phyloP scores from a whole-genome alignment of 306 rosid genomes.

The Rosa multiflora region DNA sequence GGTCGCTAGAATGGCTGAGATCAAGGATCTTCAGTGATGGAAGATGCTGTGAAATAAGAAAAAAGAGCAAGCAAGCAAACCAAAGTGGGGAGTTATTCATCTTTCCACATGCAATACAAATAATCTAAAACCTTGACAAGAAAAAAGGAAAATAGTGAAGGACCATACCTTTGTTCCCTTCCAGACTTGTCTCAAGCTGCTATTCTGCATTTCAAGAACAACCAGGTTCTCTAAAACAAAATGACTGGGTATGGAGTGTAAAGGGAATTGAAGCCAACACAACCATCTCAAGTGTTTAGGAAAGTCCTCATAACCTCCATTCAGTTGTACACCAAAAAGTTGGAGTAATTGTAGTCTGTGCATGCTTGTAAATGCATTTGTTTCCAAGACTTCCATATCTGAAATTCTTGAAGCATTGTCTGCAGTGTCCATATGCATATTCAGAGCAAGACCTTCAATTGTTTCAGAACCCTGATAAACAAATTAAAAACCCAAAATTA shows the following conservation, averaged over 20 bases:
- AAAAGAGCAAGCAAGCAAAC: too few relatives aligned
- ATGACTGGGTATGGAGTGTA: neutral
- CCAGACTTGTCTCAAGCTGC: neutral
- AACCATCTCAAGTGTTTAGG: conserved; percentile 10
- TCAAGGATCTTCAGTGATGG: too few relatives aligned
- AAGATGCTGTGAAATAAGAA: too few relatives aligned
- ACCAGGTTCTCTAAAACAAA: neutral
- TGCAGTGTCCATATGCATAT: neutral
- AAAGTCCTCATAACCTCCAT: conserved; percentile 7
- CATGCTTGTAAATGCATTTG: neutral
- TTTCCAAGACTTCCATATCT: neutral
- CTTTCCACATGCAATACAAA: too few relatives aligned
- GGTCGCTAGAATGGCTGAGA: too few relatives aligned
- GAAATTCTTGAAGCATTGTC: neutral
- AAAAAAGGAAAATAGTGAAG: too few relatives aligned
- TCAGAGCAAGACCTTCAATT: conserved; percentile 1
- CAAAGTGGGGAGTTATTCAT: too few relatives aligned
- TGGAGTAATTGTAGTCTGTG: neutral
- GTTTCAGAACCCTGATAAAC: neutral
- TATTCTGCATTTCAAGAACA: neutral
- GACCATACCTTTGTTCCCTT: neutral
- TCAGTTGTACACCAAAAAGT: conserved; percentile 6
- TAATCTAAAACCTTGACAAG: too few relatives aligned
- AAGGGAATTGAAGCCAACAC: conserved; percentile 17
- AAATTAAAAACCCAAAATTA: too few relatives aligned